Base-by-base conservation (phyloP, 116 monocot species). In the Cymodocea nodosa region DNA sequence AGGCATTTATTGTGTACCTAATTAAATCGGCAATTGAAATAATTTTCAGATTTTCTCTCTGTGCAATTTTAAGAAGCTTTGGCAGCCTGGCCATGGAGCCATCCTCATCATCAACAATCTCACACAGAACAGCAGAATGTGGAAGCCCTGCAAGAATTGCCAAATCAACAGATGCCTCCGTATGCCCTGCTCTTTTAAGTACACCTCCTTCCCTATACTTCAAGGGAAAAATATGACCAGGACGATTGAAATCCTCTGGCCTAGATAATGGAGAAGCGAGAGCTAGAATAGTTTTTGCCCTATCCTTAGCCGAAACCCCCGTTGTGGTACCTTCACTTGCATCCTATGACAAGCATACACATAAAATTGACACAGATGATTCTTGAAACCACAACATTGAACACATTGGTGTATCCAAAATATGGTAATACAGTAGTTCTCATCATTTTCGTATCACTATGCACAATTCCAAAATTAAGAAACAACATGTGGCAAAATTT, bases 11-110 rank as follows among this genome's bases (percentile, higher is more conserved):
- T 23, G 40, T 23, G 13, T 64, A 94, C 95, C 95, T 82, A 59
- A 95, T 87, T 71, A 95, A 78, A 65, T 95, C 95, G 15, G 95
- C 87, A 62, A 90, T 95, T 22, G 95, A 87, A 56, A 95, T 77
- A 54, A 95, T 87, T 76, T 95, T 95, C 75, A 95, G 66, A 70
- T 85, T 90, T 68, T 95, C 85, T 65, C 25, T 80, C 71, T 74
- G 71, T 35, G 90, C 90, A 82, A 95, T 82, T 76, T 95, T 83
- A 37, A 74, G 83, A 16, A 95, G 90, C 64, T 83, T 90, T 56
- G 95, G 95, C 19, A 95, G 67, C 25, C 87, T 79, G 59, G 95
- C 95, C 95, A 95, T 95, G 24, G 95, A 95, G 64, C 95, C 95
- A 85, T 95, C 94, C 68, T 82, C 74, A 71, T 85, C 67, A 79